A percentile compares a stretch with the other conserved stretches of the same genome.
phyloP scores from a whole-genome alignment of 441 rosid species.

The Codiaeum variegatum region DNA sequence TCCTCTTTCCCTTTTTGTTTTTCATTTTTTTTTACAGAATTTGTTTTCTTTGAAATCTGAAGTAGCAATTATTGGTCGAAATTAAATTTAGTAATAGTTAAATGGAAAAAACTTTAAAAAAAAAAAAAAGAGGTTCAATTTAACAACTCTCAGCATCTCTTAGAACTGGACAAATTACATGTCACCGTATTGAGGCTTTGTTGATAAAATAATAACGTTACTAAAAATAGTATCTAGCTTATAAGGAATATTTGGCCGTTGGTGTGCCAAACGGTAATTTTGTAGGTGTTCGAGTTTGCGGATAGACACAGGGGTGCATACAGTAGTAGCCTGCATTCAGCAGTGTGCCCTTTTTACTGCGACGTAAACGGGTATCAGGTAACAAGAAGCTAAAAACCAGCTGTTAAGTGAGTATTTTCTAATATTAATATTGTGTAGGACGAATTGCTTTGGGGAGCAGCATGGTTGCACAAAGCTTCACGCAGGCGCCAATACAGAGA shows the following conservation, averaged over 20 bases:
- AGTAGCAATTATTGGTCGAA: constrained; percentile 5
- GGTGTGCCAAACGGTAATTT: constrained; percentile 16
- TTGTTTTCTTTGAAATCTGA: neutral
- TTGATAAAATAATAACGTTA: too few relatives aligned
- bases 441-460: constrained; percentile 71
- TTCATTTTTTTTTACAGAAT: neutral
- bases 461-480: constrained; percentile 67
- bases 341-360: constrained; percentile 85
- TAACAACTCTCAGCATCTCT: too few relatives aligned
- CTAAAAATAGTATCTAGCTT: neutral
- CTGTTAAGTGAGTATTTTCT: constrained; percentile 27
- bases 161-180: too few relatives aligned
- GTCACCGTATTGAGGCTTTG: too few relatives aligned
- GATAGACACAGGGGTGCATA: constrained; percentile 84
- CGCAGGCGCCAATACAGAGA: constrained; percentile 46
- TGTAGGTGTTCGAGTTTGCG: constrained; percentile 70
- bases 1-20: neutral
- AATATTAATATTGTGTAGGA: constrained; percentile 32
- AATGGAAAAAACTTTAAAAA: too few relatives aligned
- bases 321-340: constrained; percentile 53
- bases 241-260: constrained; percentile 30
- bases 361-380: constrained; percentile 91
- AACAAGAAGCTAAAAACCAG: constrained; percentile 13
- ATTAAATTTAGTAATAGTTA: too few relatives aligned
- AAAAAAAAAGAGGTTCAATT: neutral